Conservation (phyloP, 257 asterid species). For the Striga asiatica region DNA sequence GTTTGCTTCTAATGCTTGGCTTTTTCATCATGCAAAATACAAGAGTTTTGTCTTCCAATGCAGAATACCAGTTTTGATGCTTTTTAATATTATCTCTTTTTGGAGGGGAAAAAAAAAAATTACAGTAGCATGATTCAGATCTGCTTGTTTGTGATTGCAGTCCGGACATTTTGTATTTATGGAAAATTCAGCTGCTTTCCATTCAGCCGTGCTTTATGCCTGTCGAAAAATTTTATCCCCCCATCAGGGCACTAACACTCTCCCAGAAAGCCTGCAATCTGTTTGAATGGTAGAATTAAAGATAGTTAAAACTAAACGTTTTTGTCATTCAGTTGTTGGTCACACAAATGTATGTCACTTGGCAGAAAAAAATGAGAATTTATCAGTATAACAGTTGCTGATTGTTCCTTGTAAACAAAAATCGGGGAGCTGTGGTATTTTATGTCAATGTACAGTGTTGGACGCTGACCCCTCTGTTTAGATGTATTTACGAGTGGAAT, state of each 20-base stretch:
- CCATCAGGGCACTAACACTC: conserved; percentile 19
- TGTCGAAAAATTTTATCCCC: conserved; percentile 45
- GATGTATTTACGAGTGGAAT: too few species aligned
- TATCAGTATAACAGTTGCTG: too few species aligned
- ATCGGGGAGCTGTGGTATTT: too few species aligned
- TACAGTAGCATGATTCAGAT: not conserved
- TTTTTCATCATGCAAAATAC: too few species aligned
- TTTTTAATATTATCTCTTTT: too few species aligned
- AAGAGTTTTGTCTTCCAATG: not conserved
- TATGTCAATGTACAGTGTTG: too few species aligned
- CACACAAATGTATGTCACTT: too few species aligned
- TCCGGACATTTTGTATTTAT: conserved; percentile 72
- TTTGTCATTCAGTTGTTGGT: too few species aligned
- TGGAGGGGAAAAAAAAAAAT: not conserved
- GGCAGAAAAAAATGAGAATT: too few species aligned
- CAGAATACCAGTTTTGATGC: not conserved
- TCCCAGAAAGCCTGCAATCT: conserved; percentile 49
- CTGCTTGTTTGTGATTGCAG: conserved; percentile 25
- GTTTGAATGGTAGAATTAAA: conserved; percentile 28
- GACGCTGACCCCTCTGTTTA: too few species aligned
- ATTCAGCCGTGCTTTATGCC: conserved; percentile 64
- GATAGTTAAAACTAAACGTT: too few species aligned
- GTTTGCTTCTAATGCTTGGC: conserved; percentile 7
- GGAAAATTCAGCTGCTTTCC: conserved; percentile 54
- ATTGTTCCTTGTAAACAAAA: too few species aligned